phyloP scores from a whole-genome alignment of 345 rosid genomes.

The Pistacia integerrima region DNA sequence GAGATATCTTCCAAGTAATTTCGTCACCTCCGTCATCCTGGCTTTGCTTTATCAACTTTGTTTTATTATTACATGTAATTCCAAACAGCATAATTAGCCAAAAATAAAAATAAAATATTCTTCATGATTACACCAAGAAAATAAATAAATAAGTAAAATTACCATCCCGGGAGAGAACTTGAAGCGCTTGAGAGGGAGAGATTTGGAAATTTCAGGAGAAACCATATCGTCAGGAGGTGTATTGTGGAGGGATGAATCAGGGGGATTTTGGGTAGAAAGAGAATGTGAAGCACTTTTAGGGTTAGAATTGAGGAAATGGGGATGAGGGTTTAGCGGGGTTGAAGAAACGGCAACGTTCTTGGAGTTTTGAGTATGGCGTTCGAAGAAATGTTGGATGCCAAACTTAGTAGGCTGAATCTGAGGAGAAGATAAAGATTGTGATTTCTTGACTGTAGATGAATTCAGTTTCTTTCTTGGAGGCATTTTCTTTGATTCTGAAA shows the following conservation, averaged over 20 bases:
- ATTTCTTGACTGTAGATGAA: conserved; percentile 45
- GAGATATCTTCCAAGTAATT: conserved; percentile 94
- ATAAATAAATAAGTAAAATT: neutral
- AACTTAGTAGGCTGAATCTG: conserved; percentile 56
- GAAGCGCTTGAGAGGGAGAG: conserved; percentile 50
- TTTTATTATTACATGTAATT: conserved; percentile 5
- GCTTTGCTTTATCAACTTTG: conserved; percentile 83
- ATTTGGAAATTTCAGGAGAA: conserved; percentile 67
- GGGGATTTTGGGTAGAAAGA: neutral
- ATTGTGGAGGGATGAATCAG: conserved; percentile 13
- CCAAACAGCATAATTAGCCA: neutral
- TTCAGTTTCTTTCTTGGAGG: conserved; percentile 70
- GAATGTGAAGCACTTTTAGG: neutral
- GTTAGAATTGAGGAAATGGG: neutral
- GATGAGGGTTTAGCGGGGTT: conserved; percentile 17
- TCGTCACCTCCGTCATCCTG: conserved; percentile 88
- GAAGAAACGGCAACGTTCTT: conserved; percentile 12
- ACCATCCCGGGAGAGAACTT: conserved; percentile 96
- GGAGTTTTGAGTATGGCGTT: conserved; percentile 62
- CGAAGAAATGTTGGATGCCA: conserved; percentile 86
- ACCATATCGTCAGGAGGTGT: conserved; percentile 26
- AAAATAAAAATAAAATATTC: neutral
- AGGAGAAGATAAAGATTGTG: conserved; percentile 33
- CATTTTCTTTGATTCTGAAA: conserved; percentile 35
- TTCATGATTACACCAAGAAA: neutral